Conservation (phyloP, 352 stramenopile species). For the Globisporangium abappressorium region DNA sequence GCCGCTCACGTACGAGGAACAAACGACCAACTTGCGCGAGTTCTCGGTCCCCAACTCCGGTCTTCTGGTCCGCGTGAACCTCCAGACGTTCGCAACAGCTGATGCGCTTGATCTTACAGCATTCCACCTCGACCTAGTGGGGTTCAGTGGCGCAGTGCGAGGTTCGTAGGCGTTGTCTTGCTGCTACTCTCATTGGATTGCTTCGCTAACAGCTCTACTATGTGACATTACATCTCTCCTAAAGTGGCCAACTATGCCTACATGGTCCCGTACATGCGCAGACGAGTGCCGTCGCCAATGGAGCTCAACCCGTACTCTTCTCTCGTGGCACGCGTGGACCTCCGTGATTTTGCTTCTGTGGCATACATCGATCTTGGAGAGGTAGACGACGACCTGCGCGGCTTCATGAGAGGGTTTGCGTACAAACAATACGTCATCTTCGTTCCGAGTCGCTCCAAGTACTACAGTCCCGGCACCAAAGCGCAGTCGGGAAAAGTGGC, state of each 20-base stretch:
- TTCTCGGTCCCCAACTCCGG: slow-evolving; percentile 69
- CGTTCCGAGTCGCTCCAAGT: slow-evolving; percentile 45
- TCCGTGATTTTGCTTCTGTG: slow-evolving; percentile 59
- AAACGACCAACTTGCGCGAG: slow-evolving; percentile 62
- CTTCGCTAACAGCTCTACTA: slow-evolving; percentile 1
- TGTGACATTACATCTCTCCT: not conserved
- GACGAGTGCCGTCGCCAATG: slow-evolving; percentile 28
- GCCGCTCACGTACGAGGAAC: slow-evolving; percentile 40
- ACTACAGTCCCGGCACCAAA: slow-evolving; percentile 23
- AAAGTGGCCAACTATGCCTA: slow-evolving; percentile 67
- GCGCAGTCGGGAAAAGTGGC: slow-evolving; percentile 64
- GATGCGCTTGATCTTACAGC: slow-evolving; percentile 53
- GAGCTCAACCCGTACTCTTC: slow-evolving; percentile 63
- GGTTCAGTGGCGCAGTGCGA: slow-evolving; percentile 64
- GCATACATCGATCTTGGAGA: slow-evolving; percentile 47
- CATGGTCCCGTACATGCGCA: slow-evolving; percentile 70
- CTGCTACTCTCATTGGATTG: not conserved
- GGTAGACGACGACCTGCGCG: slow-evolving; percentile 47
- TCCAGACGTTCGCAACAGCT: slow-evolving; percentile 40
- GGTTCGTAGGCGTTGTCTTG: slow-evolving; percentile 21
- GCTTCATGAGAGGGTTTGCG: slow-evolving; percentile 67
- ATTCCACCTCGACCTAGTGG: slow-evolving; percentile 42
- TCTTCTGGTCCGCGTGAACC: slow-evolving; percentile 51
- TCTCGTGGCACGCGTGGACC: slow-evolving; percentile 52
- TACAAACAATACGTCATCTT: slow-evolving; percentile 76